These are phyloP conservation scores for Ceratocystis colombiana DNA, from an alignment of 2,329 filamentous ascomycete genomes.

Conservation along the genomic window DNA sequence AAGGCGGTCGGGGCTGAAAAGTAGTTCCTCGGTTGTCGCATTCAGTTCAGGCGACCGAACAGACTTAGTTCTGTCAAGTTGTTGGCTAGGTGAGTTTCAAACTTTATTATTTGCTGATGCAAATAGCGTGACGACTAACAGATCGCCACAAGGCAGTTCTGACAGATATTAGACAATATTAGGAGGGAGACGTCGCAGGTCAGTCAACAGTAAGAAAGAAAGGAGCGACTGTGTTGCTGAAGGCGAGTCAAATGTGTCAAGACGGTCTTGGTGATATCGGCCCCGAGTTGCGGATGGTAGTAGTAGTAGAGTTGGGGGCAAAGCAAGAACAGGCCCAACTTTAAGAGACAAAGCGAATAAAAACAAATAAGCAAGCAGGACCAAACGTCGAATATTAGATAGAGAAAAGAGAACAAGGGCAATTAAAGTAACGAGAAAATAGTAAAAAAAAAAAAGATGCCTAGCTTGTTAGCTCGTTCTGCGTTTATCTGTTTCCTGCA, in stretches of 20 bases:
- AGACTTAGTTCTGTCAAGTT: background rate
- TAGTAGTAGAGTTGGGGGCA: background rate
- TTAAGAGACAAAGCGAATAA: background rate
- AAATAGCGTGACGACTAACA: conserved; percentile 1
- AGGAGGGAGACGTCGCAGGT: background rate
- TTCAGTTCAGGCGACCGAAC: background rate
- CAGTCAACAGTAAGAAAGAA: conserved; percentile 24
- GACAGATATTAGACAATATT: conserved; percentile 8
- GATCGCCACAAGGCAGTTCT: background rate
- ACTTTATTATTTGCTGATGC: background rate
- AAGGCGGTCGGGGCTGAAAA: background rate
- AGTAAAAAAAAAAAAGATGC: conserved; percentile 1
- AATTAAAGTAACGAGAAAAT: background rate
- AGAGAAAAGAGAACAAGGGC: background rate
- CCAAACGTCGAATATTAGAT: background rate
- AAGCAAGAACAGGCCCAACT: conserved; percentile 1
- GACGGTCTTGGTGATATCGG: background rate
- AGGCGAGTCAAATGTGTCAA: conserved; percentile 5
- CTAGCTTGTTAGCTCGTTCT: background rate
- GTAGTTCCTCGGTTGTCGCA: background rate
- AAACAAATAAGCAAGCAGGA: background rate
- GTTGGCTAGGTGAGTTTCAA: background rate
- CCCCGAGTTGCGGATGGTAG: background rate
- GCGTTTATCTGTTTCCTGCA: background rate
- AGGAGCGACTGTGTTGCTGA: conserved; percentile 24